Evolutionary conservation across 331 rosid species (phyloP), one percentile per base, ranked within the genome.

Genomic region (Dryas integrifolia): DNA sequence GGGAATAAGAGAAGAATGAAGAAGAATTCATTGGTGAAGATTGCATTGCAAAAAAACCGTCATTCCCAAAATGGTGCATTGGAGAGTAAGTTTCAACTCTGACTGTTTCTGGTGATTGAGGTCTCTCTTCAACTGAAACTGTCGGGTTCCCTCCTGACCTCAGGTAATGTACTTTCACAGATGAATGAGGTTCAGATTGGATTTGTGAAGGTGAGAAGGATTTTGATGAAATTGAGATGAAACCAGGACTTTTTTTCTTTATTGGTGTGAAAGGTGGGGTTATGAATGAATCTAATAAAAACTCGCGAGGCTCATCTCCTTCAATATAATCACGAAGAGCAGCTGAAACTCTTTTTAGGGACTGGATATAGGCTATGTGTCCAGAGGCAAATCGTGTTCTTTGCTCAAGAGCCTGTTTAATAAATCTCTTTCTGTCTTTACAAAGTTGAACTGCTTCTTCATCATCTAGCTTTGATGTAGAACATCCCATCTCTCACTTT

Each of bases 361-460:
- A 87, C 41, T 83, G 90, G 50, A 92, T 82, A 72, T 92, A 90
- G 21, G 96, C 97, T 7, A 81, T 11, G 66, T 92, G 98, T 18
- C 88, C 90, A 24, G 83, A 70, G 10, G 96, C 96, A 58, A 92
- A 87, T 43, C 70, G 83, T n/a, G 86, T 75, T 82, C 98, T 84
- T 21, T 88, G 86, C 77, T 90, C 96, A 60, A 90, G 88, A 38
- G 98, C 96, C 65, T 90, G 92, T 85, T 88, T 88, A 76, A 92
- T 85, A 90, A 88, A 88, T 21, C 51, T 66, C 81, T 84, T 92
- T 56, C 98, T 73, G 72, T 92, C 96, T 85, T 88, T 92, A 74
- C 98, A 92, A 73, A 92, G 90, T 81, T 92, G 82, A 70, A 92
- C 91, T 41, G 89, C 92, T 70, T 90, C 98, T 85, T 74, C 88